Conservation (phyloP, 306 rosid species). For the Pterocarpus santalinus region DNA sequence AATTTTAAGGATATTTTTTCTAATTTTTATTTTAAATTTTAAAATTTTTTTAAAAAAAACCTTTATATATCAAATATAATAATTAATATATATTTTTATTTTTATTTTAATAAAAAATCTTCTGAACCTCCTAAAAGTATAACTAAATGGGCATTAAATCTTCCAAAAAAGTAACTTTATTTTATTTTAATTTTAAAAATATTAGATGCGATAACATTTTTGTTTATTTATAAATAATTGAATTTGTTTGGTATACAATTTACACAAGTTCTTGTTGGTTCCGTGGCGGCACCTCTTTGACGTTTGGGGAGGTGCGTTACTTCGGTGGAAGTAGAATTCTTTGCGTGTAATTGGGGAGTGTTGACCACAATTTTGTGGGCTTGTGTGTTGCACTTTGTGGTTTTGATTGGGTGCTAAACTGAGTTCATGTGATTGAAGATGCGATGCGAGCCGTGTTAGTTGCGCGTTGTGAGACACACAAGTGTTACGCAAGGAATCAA, state of each 20-base stretch:
- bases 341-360: constrained; percentile 8
- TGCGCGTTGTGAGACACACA: constrained; percentile 40
- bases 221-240: too few relatives aligned
- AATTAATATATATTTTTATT: too few relatives aligned
- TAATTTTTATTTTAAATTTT: too few relatives aligned
- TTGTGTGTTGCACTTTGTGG: constrained; percentile 45
- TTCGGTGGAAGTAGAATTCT: neutral
- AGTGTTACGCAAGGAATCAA: neutral
- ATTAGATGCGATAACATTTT: neutral
- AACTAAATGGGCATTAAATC: too few relatives aligned
- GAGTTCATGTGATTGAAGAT: neutral
- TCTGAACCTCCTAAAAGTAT: too few relatives aligned
- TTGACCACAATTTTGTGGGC: constrained; percentile 51
- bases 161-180: too few relatives aligned
- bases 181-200: too few relatives aligned
- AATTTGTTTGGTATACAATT: neutral
- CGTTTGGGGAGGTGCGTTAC: neutral
- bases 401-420: constrained; percentile 42
- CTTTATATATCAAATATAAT: too few relatives aligned
- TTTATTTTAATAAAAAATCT: too few relatives aligned
- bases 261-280: neutral
- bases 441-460: neutral
- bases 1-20: too few relatives aligned
- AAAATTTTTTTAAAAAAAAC: too few relatives aligned
- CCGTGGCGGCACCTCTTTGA: neutral